Base-by-base conservation (phyloP, 805 yeast genomes). In the Hanseniaspora lachancei region DNA sequence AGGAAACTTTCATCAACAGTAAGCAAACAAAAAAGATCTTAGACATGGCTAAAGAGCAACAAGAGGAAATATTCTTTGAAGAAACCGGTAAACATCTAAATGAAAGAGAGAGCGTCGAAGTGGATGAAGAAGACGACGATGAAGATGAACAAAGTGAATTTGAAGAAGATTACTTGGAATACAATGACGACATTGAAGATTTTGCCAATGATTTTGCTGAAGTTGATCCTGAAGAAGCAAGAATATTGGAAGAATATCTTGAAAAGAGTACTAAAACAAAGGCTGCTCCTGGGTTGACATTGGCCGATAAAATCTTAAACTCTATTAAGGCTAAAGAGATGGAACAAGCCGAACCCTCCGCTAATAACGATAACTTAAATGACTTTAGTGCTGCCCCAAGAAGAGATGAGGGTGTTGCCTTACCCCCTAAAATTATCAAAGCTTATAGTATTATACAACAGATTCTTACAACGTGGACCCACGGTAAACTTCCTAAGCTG, bases 341-440 rank as follows among this genome's bases (percentile, higher is more conserved):
- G 57, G 67, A 64, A 55, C 46, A 48, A 27, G 39, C 16, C 4
- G 63, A 55, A 16, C 60, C 59, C 6, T 60, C 54, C 15, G 59
- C 58, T 1, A 67, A 49, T 15, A 46, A 35, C 21, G 62, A 18
- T 66, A 62, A 16, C 69, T 64, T 41, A 65, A 62, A 41, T 69
- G 68, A 51, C 61, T 60, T 47, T 63, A 60, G 39, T 60, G 63
- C 57, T 62, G 64, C 47, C 52, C 57, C 24, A 68, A 46, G 38
- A 18, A 67, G 62, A 74, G 72, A 68, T 79, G 91, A 87, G 62
- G 87, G 83, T 53, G 96, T 91, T 4, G 76, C 85, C 62, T 75
- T 93, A 58, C 98, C 99, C 7, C 96, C 96, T 57, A 89, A 93
- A 68, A 97, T 93, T 56, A 89, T 93, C 63, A 89, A 86, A 60